Conservation (phyloP, 208 protist genomes). For the Trypanosoma grayi region DNA sequence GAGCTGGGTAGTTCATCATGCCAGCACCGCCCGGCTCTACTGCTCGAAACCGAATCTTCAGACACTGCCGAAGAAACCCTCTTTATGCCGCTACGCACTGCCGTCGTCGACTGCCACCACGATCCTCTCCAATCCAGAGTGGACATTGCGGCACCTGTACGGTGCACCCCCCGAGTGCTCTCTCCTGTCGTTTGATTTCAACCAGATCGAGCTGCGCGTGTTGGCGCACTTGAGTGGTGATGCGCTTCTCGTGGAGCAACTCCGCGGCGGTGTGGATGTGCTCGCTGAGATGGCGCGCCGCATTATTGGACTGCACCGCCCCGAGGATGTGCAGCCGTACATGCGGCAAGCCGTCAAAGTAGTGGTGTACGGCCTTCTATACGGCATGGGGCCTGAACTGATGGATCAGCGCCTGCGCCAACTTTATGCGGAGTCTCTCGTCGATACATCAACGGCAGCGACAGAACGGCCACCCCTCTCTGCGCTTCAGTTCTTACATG, state of each 20-base stretch:
- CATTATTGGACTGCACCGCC: conserved; percentile 27
- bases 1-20: conserved; percentile 54
- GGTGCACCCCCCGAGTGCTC: conserved; percentile 57
- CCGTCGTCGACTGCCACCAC: background rate
- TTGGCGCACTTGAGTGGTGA: conserved; percentile 77
- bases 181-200: conserved; percentile 77
- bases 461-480: conserved; percentile 2
- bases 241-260: conserved; percentile 41
- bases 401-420: conserved; percentile 48
- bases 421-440: background rate
- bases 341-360: conserved; percentile 70
- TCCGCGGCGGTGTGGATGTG: conserved; percentile 45
- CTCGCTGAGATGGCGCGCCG: conserved; percentile 43
- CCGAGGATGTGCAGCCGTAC: conserved; percentile 29
- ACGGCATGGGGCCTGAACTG: conserved; percentile 78
- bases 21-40: conserved; percentile 63
- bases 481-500: conserved; percentile 41
- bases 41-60: conserved; percentile 64
- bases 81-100: background rate
- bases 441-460: background rate
- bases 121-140: conserved; percentile 35
- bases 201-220: conserved; percentile 83
- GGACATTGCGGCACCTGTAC: conserved; percentile 70
- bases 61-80: conserved; percentile 48
- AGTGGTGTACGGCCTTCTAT: conserved; percentile 88